Base-by-base conservation (phyloP, 2,329 filamentous ascomycete genomes). In the Tolypocladium inflatum region DNA sequence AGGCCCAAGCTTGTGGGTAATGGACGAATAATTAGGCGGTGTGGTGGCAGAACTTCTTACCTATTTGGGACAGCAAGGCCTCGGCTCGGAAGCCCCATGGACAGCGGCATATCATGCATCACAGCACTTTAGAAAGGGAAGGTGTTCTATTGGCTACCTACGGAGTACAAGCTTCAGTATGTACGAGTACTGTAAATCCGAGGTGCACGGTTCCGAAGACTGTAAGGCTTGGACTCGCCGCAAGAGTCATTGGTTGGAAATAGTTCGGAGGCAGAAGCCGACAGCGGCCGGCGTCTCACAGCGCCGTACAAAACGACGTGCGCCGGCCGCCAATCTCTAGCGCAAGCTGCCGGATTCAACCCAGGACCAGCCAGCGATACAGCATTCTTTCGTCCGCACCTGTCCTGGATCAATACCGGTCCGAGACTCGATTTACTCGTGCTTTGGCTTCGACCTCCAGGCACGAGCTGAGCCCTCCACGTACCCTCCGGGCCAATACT, bases 11-110 rank as follows among this genome's bases (percentile, higher is more conserved):
- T 21, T 51, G 26, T 50, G 26, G 45, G 45, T 19, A 33, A 10
- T 23, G n/a, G 54, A 42, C 50, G 53, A 59, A 62, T 42, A 63
- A 67, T 65, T 66, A 64, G 70, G 69, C 69, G 70, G 70, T 71
- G 66, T 62, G 60, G 21, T 23, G 66, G 67, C 67, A 69, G 66
- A 59, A 62, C 23, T 41, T 35, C 21, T 26, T 30, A 35, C 43
- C 55, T 26, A 21, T 30, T 30, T 26, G 43, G 43, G 43, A 48
- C 23, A 48, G 23, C 43, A 48, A 19, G 43, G 23, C 13, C 11
- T 37, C 13, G 35, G 35, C 13, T 37, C 35, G 37, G 37, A 9
- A 33, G 30, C 30, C n/a, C n/a, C 30, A 7, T 33, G 30, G 30
- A 30, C 26, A 30, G 26, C 26, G 5, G 26, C n/a, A n/a, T n/a